Percentiles rank a stretch among this genome's conserved stretches.
These are phyloP conservation scores for Discostella stelligeroides DNA, from an alignment of 108 stramenopile genomes.

Conservation along the genomic window DNA sequence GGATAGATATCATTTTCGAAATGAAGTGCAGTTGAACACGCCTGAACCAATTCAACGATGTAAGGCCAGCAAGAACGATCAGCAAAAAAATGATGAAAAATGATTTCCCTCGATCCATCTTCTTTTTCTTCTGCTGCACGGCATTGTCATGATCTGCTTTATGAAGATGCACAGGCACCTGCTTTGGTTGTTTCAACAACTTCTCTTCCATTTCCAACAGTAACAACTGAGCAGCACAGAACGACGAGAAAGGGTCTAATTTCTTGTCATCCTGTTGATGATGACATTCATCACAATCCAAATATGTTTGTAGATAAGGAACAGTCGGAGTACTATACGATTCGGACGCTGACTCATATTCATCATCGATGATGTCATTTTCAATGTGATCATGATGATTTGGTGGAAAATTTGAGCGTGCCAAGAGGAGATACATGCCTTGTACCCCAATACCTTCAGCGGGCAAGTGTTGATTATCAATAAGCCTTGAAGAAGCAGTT, in stretches of 20 bases:
- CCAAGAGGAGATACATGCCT: constrained; percentile 12
- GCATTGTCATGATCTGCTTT: background rate
- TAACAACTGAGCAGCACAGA: constrained; percentile 17
- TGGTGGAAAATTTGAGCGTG: constrained; percentile 2
- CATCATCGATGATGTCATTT: constrained; percentile 1
- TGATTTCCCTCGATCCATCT: constrained; percentile 4
- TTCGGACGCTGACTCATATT: constrained; percentile 2
- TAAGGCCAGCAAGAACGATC: background rate
- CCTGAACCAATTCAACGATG: background rate
- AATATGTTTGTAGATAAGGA: constrained; percentile 12
- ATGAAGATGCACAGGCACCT: background rate
- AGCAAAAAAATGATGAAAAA: background rate
- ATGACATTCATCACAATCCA: background rate
- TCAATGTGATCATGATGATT: background rate
- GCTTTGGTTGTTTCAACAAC: background rate
- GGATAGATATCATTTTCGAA: background rate
- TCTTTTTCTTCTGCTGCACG: background rate
- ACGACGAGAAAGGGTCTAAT: constrained; percentile 14
- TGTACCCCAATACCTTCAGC: background rate
- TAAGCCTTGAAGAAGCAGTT: no score
- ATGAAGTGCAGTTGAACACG: background rate
- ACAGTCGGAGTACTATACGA: constrained; percentile 6
- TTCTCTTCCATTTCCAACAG: background rate
- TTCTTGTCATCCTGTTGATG: constrained; percentile 2
- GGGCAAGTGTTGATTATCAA: background rate